Conservation (phyloP, 2,329 filamentous ascomycete genomes). For the Aspergillus fumigatus region DNA sequence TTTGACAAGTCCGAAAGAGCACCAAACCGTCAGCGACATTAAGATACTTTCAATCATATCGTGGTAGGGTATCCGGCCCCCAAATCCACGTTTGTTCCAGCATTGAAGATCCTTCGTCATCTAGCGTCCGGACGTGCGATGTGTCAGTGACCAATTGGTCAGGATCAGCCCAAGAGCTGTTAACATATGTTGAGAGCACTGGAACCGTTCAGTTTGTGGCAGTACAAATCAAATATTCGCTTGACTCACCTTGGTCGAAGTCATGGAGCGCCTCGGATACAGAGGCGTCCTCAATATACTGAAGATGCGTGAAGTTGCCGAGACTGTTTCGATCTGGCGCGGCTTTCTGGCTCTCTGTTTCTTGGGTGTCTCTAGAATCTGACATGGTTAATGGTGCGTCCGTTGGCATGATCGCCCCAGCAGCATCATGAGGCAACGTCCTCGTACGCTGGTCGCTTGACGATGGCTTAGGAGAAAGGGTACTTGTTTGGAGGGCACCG, state of each 20-base stretch:
- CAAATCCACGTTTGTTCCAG: constrained; percentile 22
- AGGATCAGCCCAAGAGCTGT: background rate
- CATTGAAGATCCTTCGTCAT: constrained; percentile 7
- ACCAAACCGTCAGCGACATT: background rate
- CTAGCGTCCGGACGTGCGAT: background rate
- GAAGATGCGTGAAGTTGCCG: background rate
- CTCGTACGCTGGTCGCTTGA: background rate
- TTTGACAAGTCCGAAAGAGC: no score
- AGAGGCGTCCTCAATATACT: constrained; percentile 12
- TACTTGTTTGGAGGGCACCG: background rate
- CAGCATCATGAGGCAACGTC: background rate
- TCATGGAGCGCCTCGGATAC: constrained; percentile 16
- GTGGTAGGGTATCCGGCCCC: constrained; percentile 12
- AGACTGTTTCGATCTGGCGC: background rate
- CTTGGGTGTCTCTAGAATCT: background rate
- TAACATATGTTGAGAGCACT: constrained; percentile 1
- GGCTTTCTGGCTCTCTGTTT: background rate
- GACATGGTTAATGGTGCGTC: background rate
- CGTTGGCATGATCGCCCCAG: background rate
- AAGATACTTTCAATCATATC: background rate
- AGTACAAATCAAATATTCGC: background rate
- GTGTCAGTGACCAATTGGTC: background rate
- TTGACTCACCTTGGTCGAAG: constrained; percentile 17
- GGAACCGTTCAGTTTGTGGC: background rate
- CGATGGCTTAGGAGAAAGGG: background rate